These are phyloP conservation scores for Scheffersomyces titani DNA, from an alignment of 1,139 yeast genomes.

Conservation along the genomic window DNA sequence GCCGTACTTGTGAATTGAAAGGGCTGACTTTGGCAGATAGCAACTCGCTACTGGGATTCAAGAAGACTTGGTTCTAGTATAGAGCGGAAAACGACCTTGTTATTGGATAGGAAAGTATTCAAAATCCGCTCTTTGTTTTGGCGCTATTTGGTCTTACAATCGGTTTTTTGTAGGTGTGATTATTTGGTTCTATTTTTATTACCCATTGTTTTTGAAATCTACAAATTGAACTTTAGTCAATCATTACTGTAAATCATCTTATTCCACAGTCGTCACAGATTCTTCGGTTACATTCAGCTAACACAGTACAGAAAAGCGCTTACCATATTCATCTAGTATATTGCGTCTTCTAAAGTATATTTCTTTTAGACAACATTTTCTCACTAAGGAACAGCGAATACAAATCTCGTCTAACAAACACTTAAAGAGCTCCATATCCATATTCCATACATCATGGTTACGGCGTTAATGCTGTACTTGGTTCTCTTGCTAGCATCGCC, in stretches of 20 bases:
- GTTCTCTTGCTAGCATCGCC: constrained; percentile 35
- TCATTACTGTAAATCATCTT: neutral
- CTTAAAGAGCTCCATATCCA: neutral
- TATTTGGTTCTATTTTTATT: neutral
- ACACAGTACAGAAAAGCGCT: neutral
- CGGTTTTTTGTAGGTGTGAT: neutral
- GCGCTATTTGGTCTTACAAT: neutral
- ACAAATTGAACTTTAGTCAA: neutral
- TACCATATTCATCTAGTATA: neutral
- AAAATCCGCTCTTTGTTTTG: neutral
- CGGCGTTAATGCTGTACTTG: neutral
- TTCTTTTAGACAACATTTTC: no score
- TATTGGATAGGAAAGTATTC: neutral
- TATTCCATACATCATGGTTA: neutral
- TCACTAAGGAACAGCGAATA: neutral
- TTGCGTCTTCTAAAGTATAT: neutral
- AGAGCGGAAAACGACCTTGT: neutral
- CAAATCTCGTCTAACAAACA: neutral
- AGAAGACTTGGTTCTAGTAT: neutral
- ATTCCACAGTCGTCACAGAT: neutral
- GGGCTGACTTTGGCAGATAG: neutral
- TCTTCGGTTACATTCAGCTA: neutral
- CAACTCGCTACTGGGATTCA: neutral
- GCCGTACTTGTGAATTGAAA: neutral
- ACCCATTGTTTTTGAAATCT: neutral